These are phyloP conservation scores for Malus sylvestris DNA, from an alignment of 306 rosid species.

Conservation along the genomic window DNA sequence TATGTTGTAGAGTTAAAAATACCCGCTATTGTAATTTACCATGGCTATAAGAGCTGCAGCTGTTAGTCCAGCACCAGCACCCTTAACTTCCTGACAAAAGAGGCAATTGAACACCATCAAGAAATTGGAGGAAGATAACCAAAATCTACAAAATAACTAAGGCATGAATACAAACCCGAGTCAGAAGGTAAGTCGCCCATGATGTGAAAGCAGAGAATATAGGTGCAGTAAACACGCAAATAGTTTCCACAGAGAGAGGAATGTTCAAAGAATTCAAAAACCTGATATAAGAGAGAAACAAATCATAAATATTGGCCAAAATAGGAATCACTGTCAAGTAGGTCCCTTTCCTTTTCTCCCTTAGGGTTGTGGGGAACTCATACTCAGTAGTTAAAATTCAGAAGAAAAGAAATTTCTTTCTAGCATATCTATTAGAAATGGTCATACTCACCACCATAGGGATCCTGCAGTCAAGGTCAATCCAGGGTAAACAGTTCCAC, in stretches of 20 bases:
- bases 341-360: neutral
- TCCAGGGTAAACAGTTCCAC: constrained; percentile 98
- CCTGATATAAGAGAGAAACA: constrained; percentile 43
- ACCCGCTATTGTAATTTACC: constrained; percentile 46
- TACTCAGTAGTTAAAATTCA: neutral
- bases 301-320: constrained; percentile 7
- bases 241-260: constrained; percentile 96
- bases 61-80: constrained; percentile 92
- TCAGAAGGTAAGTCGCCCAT: constrained; percentile 86
- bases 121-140: constrained; percentile 2
- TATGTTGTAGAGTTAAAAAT: constrained; percentile 11
- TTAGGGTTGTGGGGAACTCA: constrained; percentile 1
- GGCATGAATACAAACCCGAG: constrained; percentile 55
- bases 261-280: constrained; percentile 74
- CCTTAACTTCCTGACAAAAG: constrained; percentile 80
- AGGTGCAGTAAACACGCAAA: constrained; percentile 97
- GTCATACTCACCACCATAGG: constrained; percentile 67
- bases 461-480: constrained; percentile 94
- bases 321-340: constrained; percentile 7
- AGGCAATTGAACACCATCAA: constrained; percentile 15
- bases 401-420: neutral
- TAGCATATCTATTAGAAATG: constrained; percentile 3
- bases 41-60: constrained; percentile 90
- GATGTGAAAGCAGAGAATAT: constrained; percentile 96
- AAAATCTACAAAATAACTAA: neutral